Evolutionary conservation across 208 protist genomes (phyloP), one percentile per base, ranked within the genome.

Genomic region (Crithidia expoeki): DNA sequence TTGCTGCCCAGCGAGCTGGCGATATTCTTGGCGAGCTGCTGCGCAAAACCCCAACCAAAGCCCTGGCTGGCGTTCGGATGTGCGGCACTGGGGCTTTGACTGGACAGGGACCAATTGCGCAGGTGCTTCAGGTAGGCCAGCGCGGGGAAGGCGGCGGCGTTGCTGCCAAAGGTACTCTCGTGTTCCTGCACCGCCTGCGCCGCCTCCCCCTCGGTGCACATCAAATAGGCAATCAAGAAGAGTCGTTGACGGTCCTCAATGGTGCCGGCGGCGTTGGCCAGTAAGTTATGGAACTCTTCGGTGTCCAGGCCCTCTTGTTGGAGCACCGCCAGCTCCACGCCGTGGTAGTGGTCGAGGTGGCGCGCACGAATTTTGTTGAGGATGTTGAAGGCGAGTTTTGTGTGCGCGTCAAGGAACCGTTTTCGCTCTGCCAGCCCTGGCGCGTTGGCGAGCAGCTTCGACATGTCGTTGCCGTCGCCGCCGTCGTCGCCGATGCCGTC

Each of bases 41-140:
- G 91, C n/a, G 91, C 91, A 50, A 96, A 83, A 21, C 85, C 88
- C 88, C 91, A 96, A 6, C 82, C 88, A 70, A 92, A 90, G 58
- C 83, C 88, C 38, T 91, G 72, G 5, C 72, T 72, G 4, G 76
- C 52, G 17, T 52, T 73, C 28, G 65, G 47, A 52, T 70, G 57
- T n/a, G 51, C 57, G 11, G 65, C 69, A 19, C 52, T 67, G 34
- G 57, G 42, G 44, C 61, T 72, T 33, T 56, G 55, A 7, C 49
- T 53, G 14, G 59, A 36, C 10, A 88, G 30, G 4, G 88, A 92
- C 88, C 88, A 96, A 62, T 72, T 86, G 10, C 88, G 85, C 49
- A 96, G 75, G 65, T 92, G 84, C 74, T 93, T 90, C 55, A 96
- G 56, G 61, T 94, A 96, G 27, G 74, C 47, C 12, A 94, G 71